Base-by-base conservation (phyloP, 306 rosid genomes). In the Dalbergia cochinchinensis region DNA sequence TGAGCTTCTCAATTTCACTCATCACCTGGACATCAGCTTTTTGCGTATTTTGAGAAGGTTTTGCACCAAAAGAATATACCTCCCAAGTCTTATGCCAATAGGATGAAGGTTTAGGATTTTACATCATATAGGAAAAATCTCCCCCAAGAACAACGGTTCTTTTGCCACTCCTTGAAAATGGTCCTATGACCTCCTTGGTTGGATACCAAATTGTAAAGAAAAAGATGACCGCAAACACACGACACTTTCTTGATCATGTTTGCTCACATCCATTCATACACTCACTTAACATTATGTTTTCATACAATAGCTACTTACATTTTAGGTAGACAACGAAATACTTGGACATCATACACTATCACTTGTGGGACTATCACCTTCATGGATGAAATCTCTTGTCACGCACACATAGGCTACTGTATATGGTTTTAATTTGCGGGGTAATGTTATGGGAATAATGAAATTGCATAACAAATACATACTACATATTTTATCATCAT, bases 121-220 rank as follows among this genome's bases (percentile, higher is more conserved):
- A 10, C 50, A 20, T 31, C 33, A 55, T 31, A 39, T 54, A n/a
- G 60, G n/a, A n/a, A 42, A 60, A 60, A 13, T 26, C 5, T 0
- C 54, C 13, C 10, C 18, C 51, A 71, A 35, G 39, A 57, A 41
- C 26, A 73, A 41, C 20, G 26, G 26, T 73, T 73, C 14, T 55
- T 73, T 73, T 55, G 39, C 77, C 77, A 73, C 77, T 73, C 77
- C 77, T 57, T 57, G 26, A 20, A 57, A 50, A 20, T 12, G 68
- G 41, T 58, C 55, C 68, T 37, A 41, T 3, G 37, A 26, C 13
- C 2, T 20, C 15, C 4, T 35, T 26, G 62, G 12, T 54, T 71
- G 69, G 47, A 64, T 64, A 35, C 50, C 77, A 57, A 73, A 26
- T 57, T 55, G 66, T 39, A 73, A 55, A 39, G 77, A 26, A 73